These are phyloP conservation scores for Cystobasidium ongulense DNA, from an alignment of 768 basidiomycete genomes.

Conservation along the genomic window DNA sequence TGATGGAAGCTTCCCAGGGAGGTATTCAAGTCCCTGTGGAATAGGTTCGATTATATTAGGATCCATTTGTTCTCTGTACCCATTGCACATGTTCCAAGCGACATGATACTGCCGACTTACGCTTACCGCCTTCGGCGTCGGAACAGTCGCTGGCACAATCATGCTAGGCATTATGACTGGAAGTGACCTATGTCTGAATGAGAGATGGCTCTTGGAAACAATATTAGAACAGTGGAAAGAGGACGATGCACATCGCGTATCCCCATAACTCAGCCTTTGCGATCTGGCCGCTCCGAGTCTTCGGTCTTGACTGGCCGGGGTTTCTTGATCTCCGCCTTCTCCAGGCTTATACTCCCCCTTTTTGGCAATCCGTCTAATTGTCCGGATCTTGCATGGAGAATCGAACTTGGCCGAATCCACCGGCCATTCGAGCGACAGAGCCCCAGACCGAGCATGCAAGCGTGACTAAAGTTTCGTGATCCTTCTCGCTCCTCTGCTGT, in stretches of 20 bases:
- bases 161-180: not conserved
- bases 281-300: not conserved
- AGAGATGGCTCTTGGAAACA: not conserved
- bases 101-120: not conserved
- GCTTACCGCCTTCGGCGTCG: not conserved
- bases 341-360: not conserved
- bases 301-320: not conserved
- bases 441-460: too few species aligned
- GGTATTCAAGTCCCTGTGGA: not conserved
- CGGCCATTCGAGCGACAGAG: too few species aligned
- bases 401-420: not conserved
- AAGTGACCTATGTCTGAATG: not conserved
- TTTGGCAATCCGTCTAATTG: not conserved
- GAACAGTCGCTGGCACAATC: not conserved
- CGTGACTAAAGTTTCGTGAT: too few species aligned
- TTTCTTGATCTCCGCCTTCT: not conserved
- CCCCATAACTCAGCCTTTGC: not conserved
- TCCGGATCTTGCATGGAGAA: not conserved
- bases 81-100: too few species aligned
- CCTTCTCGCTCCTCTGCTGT: too few species aligned
- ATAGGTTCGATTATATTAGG: not conserved
- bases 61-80: too few species aligned
- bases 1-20: slow-evolving; percentile 9
- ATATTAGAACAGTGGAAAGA: not conserved
- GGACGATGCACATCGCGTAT: not conserved